Conservation (phyloP, 1,284 basidiomycete species). For the Tilletiopsis washingtonensis region DNA sequence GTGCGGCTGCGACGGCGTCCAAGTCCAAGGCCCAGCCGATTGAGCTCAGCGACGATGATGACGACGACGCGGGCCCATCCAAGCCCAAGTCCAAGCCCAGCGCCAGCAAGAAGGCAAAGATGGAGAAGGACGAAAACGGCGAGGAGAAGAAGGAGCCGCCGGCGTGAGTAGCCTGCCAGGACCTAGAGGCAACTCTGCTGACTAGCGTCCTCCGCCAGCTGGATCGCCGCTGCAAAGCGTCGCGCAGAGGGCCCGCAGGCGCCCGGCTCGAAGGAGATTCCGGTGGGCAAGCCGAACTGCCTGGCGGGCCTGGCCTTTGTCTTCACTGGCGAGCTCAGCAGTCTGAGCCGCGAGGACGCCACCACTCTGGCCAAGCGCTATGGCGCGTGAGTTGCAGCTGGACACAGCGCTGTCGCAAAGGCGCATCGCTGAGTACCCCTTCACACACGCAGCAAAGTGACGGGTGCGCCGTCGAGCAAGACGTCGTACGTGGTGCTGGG, state of each 20-base stretch:
- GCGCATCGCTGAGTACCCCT: background rate
- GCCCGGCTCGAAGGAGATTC: constrained; percentile 74
- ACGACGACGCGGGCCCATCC: no score
- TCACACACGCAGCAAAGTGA: constrained; percentile 54
- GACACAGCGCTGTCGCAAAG: background rate
- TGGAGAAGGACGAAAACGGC: constrained; percentile 1
- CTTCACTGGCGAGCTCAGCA: constrained; percentile 77
- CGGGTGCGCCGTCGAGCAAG: constrained; percentile 75
- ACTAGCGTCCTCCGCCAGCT: no score
- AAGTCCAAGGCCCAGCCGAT: constrained; percentile 1
- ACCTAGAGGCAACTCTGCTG: no score
- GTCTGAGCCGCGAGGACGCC: constrained; percentile 80
- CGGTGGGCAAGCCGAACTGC: constrained; percentile 68
- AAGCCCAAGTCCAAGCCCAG: constrained; percentile 7
- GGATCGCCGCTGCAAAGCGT: no score
- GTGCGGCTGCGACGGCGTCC: no score
- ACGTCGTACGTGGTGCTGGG: constrained; percentile 87
- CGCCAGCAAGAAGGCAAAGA: constrained; percentile 12
- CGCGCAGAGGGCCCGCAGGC: constrained; percentile 59
- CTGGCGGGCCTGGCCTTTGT: constrained; percentile 83
- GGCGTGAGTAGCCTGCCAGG: no score
- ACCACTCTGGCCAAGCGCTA: constrained; percentile 81
- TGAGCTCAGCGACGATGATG: constrained; percentile 24
- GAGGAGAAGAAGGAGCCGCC: no score
- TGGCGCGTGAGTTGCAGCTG: constrained; percentile 57